Percentiles rank a stretch among this genome's conserved stretches.
phyloP scores from a whole-genome alignment of 805 yeast species.

The Starmerella tilneyi region DNA sequence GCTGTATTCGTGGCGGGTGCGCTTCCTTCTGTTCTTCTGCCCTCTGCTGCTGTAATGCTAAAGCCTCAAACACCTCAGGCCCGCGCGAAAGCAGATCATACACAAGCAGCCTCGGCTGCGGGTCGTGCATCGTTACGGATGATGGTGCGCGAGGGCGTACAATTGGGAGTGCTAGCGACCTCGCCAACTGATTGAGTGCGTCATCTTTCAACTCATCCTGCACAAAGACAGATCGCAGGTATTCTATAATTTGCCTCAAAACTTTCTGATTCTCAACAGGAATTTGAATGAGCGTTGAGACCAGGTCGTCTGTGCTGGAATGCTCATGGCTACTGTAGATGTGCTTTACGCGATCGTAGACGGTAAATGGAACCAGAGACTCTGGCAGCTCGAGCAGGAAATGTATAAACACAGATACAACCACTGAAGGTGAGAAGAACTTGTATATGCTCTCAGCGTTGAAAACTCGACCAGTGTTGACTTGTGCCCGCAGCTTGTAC shows the following conservation, averaged over 20 bases:
- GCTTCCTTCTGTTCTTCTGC: constrained; percentile 1
- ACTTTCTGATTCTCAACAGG: constrained; percentile 22
- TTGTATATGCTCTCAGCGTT: constrained; percentile 30
- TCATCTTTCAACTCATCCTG: background rate
- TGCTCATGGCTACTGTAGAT: constrained; percentile 36
- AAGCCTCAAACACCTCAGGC: constrained; percentile 22
- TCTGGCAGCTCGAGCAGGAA: constrained; percentile 68
- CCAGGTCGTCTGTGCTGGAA: constrained; percentile 18
- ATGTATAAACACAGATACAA: constrained; percentile 53
- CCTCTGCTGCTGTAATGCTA: constrained; percentile 16
- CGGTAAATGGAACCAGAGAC: constrained; percentile 51
- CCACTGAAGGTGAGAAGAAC: constrained; percentile 39
- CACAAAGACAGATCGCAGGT: constrained; percentile 12
- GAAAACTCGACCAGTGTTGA: constrained; percentile 30
- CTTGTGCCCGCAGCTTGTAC: constrained; percentile 45
- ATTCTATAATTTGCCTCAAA: constrained; percentile 21
- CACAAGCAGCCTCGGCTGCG: constrained; percentile 27
- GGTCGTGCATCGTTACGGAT: constrained; percentile 26
- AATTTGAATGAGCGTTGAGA: constrained; percentile 23
- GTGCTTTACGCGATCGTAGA: constrained; percentile 50
- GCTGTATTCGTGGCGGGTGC: constrained; percentile 2
- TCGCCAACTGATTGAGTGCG: constrained; percentile 16
- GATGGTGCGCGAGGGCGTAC: constrained; percentile 30
- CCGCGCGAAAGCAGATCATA: constrained; percentile 24
- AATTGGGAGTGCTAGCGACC: constrained; percentile 23